phyloP scores from a whole-genome alignment of 2,329 filamentous ascomycete species.

The Pseudogymnoascus verrucosus region DNA sequence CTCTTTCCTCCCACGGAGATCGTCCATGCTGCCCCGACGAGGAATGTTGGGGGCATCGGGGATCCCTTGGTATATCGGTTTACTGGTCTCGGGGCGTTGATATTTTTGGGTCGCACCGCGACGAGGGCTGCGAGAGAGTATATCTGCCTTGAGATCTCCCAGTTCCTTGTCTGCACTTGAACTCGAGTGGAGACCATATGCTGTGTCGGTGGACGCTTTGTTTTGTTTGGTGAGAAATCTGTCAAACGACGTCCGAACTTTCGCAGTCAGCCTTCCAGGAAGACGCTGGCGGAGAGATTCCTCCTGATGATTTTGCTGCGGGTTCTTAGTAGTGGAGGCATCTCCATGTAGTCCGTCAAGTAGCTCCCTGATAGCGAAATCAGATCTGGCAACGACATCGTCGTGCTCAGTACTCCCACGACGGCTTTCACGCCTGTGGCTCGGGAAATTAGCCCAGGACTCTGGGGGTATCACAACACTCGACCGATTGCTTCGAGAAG shows the following conservation, averaged over 20 bases:
- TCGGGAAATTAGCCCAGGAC: conserved; percentile 24
- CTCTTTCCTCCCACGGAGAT: not conserved
- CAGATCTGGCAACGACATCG: conserved; percentile 17
- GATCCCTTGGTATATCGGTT: not conserved
- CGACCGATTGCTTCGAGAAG: not conserved
- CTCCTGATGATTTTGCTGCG: not conserved
- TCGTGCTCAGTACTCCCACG: conserved; percentile 15
- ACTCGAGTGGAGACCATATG: conserved; percentile 21
- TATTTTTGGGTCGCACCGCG: too few relatives aligned
- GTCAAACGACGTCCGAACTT: conserved; percentile 1
- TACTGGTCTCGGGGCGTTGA: too few relatives aligned
- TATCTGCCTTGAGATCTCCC: conserved; percentile 25
- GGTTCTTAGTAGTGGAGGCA: not conserved
- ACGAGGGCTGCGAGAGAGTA: conserved; percentile 13
- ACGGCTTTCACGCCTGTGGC: conserved; percentile 21
- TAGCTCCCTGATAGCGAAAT: conserved; percentile 18
- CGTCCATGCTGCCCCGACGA: not conserved
- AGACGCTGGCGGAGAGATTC: not conserved
- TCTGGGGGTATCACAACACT: conserved; percentile 18
- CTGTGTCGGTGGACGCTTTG: not conserved
- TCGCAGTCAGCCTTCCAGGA: not conserved
- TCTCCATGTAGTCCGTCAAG: not conserved
- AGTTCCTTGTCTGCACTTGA: conserved; percentile 18
- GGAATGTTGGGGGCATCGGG: not conserved
- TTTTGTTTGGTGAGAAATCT: conserved; percentile 7